Conservation (phyloP, 2,329 filamentous ascomycete genomes). For the Clonostachys rhizophaga region DNA sequence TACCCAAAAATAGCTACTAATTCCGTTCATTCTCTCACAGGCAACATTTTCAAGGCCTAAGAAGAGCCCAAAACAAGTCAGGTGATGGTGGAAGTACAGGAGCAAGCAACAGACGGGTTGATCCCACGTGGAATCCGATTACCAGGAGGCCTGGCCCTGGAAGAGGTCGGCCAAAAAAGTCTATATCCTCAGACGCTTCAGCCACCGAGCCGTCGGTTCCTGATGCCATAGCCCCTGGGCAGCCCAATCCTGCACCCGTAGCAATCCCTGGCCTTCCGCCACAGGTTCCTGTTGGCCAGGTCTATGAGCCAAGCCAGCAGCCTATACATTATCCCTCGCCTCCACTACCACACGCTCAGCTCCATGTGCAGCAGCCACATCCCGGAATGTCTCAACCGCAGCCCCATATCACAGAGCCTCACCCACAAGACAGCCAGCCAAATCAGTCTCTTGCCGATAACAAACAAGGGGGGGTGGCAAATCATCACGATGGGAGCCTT, state of each 20-base stretch:
- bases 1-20: neutral
- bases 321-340: too few species aligned
- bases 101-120: slow-evolving; percentile 31
- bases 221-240: neutral
- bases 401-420: neutral
- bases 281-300: too few species aligned
- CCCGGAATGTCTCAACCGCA: neutral
- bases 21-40: slow-evolving; percentile 19
- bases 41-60: slow-evolving; percentile 57
- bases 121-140: slow-evolving; percentile 53
- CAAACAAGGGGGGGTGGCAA: too few species aligned
- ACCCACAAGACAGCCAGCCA: too few species aligned
- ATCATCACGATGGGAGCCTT: too few species aligned
- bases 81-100: slow-evolving; percentile 28
- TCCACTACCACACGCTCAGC: too few species aligned
- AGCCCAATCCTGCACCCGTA: neutral
- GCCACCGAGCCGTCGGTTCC: neutral
- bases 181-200: neutral
- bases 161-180: slow-evolving; percentile 47
- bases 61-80: slow-evolving; percentile 48
- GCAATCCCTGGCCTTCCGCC: neutral
- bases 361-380: neutral
- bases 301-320: too few species aligned
- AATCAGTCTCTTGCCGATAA: too few species aligned
- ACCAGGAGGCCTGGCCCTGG: slow-evolving; percentile 56